Percentiles rank a stretch among this genome's conserved stretches.
phyloP scores from a whole-genome alignment of 139 green algal genomes.

The Chlamydomonas asymmetrica region DNA sequence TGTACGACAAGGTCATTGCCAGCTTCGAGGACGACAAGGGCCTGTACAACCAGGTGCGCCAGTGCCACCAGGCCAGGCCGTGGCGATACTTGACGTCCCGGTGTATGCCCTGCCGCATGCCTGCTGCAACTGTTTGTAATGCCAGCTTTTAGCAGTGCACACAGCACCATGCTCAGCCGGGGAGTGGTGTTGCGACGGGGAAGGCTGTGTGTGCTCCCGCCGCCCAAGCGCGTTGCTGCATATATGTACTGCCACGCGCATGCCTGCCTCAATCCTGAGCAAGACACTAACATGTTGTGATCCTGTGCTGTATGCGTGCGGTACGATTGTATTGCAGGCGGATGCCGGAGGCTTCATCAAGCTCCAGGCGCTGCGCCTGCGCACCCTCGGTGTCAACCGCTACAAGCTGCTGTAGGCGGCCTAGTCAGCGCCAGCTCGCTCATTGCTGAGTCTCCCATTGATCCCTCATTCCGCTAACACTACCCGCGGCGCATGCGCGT shows the following conservation, averaged over 20 bases:
- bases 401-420: constrained; percentile 41
- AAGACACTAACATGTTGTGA: too few relatives aligned
- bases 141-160: too few relatives aligned
- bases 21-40: constrained; percentile 97
- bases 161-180: too few relatives aligned
- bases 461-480: too few relatives aligned
- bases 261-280: too few relatives aligned
- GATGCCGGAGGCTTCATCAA: constrained; percentile 93
- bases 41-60: constrained; percentile 83
- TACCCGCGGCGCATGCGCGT: too few relatives aligned
- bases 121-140: background rate
- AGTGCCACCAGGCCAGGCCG: too few relatives aligned
- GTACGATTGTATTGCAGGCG: constrained; percentile 44
- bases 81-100: background rate
- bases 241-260: background rate
- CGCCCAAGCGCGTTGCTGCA: too few relatives aligned
- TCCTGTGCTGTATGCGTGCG: too few relatives aligned
- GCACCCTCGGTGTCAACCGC: constrained; percentile 76
- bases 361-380: constrained; percentile 83
- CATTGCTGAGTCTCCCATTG: too few relatives aligned
- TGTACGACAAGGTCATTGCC: constrained; percentile 85
- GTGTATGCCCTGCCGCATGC: background rate
- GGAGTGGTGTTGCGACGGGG: background rate
- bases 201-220: background rate
- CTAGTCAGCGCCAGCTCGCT: too few relatives aligned